Percentiles rank a stretch among this genome's conserved stretches.
These are phyloP conservation scores for Didymella keratinophila DNA, from an alignment of 2,329 filamentous ascomycete genomes.

Conservation along the genomic window DNA sequence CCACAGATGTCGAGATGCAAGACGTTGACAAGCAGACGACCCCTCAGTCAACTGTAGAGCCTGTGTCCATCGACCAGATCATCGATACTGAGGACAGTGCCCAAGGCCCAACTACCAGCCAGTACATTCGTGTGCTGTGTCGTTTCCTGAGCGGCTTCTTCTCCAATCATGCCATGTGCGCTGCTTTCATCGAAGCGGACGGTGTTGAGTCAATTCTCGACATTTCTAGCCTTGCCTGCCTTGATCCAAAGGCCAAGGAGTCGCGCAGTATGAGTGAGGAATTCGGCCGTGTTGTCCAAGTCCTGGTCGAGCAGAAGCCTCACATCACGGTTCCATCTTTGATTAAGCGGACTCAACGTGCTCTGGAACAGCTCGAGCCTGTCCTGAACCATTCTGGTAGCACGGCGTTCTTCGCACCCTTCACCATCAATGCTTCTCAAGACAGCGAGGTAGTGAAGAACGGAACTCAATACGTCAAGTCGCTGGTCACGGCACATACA, in stretches of 20 bases:
- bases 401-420: conserved; percentile 73
- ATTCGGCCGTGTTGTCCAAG: conserved; percentile 76
- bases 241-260: conserved; percentile 76
- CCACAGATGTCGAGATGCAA: conserved; percentile 68
- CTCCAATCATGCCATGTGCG: conserved; percentile 74
- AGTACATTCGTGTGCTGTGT: conserved; percentile 77
- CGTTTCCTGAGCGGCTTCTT: conserved; percentile 82
- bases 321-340: conserved; percentile 83
- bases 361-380: conserved; percentile 72
- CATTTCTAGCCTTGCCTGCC: conserved; percentile 80
- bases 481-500: conserved; percentile 77
- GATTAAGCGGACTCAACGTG: conserved; percentile 74
- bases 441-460: conserved; percentile 55
- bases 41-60: conserved; percentile 23
- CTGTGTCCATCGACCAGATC: conserved; percentile 48
- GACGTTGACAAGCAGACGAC: conserved; percentile 53
- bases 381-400: conserved; percentile 64
- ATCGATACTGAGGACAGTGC: conserved; percentile 60
- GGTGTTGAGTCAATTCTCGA: conserved; percentile 86
- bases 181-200: conserved; percentile 76
- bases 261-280: conserved; percentile 67
- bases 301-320: conserved; percentile 81
- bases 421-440: conserved; percentile 54
- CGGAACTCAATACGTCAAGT: conserved; percentile 81
- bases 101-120: conserved; percentile 63